phyloP scores from a whole-genome alignment of 148 eudicot genomes.

The Camellia japonica region DNA sequence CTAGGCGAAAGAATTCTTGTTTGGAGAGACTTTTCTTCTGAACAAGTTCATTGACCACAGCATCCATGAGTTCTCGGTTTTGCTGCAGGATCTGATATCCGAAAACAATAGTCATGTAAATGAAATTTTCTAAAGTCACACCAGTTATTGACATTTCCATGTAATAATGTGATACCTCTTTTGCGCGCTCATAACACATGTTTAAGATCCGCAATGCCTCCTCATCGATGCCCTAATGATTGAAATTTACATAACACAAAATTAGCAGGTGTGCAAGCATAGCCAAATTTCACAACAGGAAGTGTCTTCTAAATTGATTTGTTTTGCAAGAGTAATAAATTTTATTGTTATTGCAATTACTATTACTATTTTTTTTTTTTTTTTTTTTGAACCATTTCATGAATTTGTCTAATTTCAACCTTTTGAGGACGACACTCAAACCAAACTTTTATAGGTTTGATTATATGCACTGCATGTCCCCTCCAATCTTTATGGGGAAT shows the following conservation, averaged over 20 bases:
- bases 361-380: neutral
- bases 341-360: neutral
- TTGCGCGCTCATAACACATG: constrained; percentile 74
- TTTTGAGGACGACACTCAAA: neutral
- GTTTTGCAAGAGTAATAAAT: neutral
- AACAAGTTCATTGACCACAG: constrained; percentile 58
- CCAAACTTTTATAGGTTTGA: too few species aligned
- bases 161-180: constrained; percentile 47
- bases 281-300: neutral
- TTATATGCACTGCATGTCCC: neutral
- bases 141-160: neutral
- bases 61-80: constrained; percentile 70
- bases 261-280: neutral
- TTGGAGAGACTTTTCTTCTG: constrained; percentile 64
- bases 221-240: constrained; percentile 65
- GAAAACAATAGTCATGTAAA: constrained; percentile 14
- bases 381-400: neutral
- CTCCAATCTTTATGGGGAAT: neutral
- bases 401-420: neutral
- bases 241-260: constrained; percentile 3
- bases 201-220: constrained; percentile 68
- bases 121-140: neutral
- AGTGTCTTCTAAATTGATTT: neutral
- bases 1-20: constrained; percentile 65
- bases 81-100: constrained; percentile 52